Evolutionary conservation across 1,284 basidiomycete genomes (phyloP).

Genomic region (Sporisorium reilianum): DNA sequence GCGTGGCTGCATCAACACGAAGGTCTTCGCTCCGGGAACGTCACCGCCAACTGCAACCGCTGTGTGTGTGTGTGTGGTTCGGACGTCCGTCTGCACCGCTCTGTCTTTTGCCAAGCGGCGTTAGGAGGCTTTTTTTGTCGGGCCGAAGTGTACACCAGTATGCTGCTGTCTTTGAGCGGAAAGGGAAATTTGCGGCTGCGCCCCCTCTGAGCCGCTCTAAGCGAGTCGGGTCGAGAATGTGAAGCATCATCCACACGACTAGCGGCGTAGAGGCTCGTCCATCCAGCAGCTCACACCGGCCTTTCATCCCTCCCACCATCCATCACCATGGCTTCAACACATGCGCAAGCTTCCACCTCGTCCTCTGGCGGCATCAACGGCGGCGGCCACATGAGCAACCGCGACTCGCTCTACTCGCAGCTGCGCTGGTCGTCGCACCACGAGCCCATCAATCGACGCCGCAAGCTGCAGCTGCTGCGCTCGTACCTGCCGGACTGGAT

Average conservation of each 20-base stretch:
- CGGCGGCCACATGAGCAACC: constrained; percentile 5
- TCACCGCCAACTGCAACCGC: too few species aligned
- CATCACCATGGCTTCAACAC: not conserved
- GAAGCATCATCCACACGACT: not conserved
- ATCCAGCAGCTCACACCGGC: not conserved
- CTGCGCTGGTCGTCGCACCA: constrained; percentile 34
- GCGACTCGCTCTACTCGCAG: constrained; percentile 42
- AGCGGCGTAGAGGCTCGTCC: not conserved
- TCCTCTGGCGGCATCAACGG: constrained; percentile 1
- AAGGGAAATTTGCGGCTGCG: too few species aligned
- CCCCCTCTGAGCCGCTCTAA: too few species aligned
- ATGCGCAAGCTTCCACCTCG: not conserved
- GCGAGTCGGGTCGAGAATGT: not conserved
- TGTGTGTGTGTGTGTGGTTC: too few species aligned
- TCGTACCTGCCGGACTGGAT: constrained; percentile 64
- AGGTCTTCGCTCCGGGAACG: too few species aligned
- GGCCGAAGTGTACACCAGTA: too few species aligned
- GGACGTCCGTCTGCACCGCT: too few species aligned
- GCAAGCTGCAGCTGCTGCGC: constrained; percentile 33
- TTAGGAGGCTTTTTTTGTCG: too few species aligned
- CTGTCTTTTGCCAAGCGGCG: too few species aligned
- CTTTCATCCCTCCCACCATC: not conserved
- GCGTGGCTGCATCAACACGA: too few species aligned
- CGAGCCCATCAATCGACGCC: constrained; percentile 25
- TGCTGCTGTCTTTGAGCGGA: too few species aligned